These are phyloP conservation scores for Acrodontium crateriforme DNA, from an alignment of 2,329 filamentous ascomycete species.

Conservation along the genomic window DNA sequence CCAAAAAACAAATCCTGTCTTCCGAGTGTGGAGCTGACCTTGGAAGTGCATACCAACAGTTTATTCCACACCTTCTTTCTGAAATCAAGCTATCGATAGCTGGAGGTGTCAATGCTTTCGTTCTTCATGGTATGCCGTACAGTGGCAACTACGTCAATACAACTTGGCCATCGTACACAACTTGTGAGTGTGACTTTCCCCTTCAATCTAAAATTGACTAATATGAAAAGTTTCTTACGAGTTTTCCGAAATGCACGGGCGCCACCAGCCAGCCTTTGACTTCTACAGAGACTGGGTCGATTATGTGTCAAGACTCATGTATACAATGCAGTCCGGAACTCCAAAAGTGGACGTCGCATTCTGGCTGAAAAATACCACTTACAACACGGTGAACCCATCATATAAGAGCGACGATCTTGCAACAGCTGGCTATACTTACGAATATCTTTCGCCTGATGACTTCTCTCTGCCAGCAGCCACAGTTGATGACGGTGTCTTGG, in stretches of 20 bases:
- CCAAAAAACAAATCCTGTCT: slow-evolving; percentile 19
- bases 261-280: slow-evolving; percentile 30
- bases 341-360: slow-evolving; percentile 31
- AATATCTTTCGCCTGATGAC: slow-evolving; percentile 34
- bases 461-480: slow-evolving; percentile 26
- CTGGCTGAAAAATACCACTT: slow-evolving; percentile 18
- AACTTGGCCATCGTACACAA: slow-evolving; percentile 36
- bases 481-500: slow-evolving; percentile 26
- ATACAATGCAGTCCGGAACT: slow-evolving; percentile 25
- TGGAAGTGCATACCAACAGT: slow-evolving; percentile 16
- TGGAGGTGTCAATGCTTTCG: slow-evolving; percentile 30
- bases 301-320: slow-evolving; percentile 27
- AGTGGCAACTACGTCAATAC: slow-evolving; percentile 31
- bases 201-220: too few relatives aligned
- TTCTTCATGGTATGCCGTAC: slow-evolving; percentile 33
- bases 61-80: slow-evolving; percentile 20
- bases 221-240: too few relatives aligned
- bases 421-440: slow-evolving; percentile 21
- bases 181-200: too few relatives aligned
- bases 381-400: slow-evolving; percentile 5
- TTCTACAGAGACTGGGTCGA: slow-evolving; percentile 25
- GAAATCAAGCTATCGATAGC: slow-evolving; percentile 27
- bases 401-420: slow-evolving; percentile 16
- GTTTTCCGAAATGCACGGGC: slow-evolving; percentile 28
- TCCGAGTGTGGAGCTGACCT: slow-evolving; percentile 21